Conservation (phyloP, 345 rosid species). For the Durio zibethinus region DNA sequence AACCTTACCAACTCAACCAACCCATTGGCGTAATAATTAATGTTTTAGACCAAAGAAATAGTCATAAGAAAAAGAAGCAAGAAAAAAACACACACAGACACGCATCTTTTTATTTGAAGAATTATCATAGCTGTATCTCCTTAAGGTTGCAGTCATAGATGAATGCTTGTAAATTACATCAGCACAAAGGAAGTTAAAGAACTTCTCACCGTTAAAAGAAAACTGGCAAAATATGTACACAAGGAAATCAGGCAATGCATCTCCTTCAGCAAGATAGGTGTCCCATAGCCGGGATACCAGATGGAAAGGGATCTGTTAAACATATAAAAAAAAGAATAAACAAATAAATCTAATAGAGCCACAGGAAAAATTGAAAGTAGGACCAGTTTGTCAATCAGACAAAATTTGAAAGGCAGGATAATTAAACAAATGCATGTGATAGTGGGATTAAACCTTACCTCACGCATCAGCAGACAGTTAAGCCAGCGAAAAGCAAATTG, state of each 20-base stretch:
- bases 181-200: no score
- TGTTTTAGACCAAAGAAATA: not conserved
- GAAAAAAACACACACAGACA: not conserved
- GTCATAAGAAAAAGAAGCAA: not conserved
- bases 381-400: constrained; percentile 1
- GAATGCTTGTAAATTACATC: no score
- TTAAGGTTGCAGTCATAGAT: no score
- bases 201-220: no score
- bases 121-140: no score
- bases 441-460: constrained; percentile 69
- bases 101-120: no score
- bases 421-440: no score
- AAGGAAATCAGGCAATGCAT: constrained; percentile 95
- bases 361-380: not conserved
- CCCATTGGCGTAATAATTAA: no score
- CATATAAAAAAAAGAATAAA: not conserved
- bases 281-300: constrained; percentile 95
- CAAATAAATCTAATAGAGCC: no score
- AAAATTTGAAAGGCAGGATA: no score
- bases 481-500: constrained; percentile 99
- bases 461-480: constrained; percentile 94
- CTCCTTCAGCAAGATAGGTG: constrained; percentile 99
- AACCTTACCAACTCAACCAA: no score
- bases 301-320: constrained; percentile 72
- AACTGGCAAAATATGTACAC: constrained; percentile 95